phyloP scores from a whole-genome alignment of 2,329 filamentous ascomycete species.

The Colletotrichum orbiculare region DNA sequence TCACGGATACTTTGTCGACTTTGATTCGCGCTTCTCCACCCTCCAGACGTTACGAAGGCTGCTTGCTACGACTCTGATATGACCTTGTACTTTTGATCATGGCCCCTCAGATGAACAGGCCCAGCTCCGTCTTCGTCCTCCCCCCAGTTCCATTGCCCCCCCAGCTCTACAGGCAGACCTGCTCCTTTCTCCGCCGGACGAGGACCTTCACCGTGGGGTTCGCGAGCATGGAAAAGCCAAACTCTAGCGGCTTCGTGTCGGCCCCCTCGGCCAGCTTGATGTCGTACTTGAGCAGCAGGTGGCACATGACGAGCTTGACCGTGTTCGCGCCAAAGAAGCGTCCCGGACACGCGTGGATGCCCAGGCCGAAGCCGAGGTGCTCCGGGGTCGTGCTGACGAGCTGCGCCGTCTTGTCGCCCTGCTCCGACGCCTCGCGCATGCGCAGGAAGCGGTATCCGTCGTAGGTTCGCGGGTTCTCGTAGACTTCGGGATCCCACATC shows the following conservation, averaged over 20 bases:
- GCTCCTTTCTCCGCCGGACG: constrained; percentile 16
- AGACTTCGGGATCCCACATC: constrained; percentile 40
- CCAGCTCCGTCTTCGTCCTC: too few species aligned
- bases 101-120: too few species aligned
- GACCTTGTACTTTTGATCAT: too few species aligned
- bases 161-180: too few species aligned
- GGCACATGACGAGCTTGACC: constrained; percentile 48
- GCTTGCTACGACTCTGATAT: too few species aligned
- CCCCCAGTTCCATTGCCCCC: too few species aligned
- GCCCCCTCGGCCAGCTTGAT: constrained; percentile 15
- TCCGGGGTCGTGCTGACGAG: constrained; percentile 47
- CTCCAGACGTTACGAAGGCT: too few species aligned
- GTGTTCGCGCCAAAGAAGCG: constrained; percentile 55
- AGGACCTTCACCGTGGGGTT: constrained; percentile 18
- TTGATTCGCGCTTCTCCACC: too few species aligned
- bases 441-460: constrained; percentile 44
- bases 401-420: constrained; percentile 43
- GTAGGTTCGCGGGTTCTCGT: constrained; percentile 41
- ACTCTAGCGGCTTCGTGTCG: constrained; percentile 6
- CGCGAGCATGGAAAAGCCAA: constrained; percentile 29
- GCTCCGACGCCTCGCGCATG: constrained; percentile 40
- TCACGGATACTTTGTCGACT: too few species aligned
- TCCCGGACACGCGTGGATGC: constrained; percentile 54
- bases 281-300: constrained; percentile 47
- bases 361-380: constrained; percentile 52